Evolutionary conservation across 352 stramenopile genomes (phyloP), one percentile per base, ranked within the genome.

Genomic region (Pythium folliculosum): DNA sequence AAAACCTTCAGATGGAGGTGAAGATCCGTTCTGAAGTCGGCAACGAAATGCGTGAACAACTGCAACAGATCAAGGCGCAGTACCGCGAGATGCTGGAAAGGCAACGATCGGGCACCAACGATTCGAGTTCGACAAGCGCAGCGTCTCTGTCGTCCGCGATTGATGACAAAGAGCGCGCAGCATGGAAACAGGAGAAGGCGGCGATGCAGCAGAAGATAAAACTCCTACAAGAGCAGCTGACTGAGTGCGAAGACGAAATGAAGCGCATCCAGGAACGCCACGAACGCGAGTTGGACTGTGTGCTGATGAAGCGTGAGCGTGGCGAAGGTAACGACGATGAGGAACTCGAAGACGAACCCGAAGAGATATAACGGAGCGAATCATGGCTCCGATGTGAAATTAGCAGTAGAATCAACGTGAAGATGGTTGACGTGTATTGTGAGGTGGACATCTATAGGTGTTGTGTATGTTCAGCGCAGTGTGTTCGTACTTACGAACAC

Each of bases 221-320:
- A 4, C 73, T 87, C 59, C 63, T 92, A 13, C 84, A 88, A 59
- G 73, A 86, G 60, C 88, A 91, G 64, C 71, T 91, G 5, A 71
- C 60, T 25, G 86, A 94, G 60, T 91, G 84, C 30, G 86, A 94
- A 60, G 86, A 94, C n/a, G 86, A 94, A 70, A 94, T 94, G 48
- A 77, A 80, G 56, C 81, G 86, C 40, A 89, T 91, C 21, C 78
- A 92, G 40, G 77, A 75, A 47, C 86, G 86, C 6, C 81, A 94
- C 44, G 55, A 76, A 45, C 50, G 23, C 7, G 58, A 72, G n/a
- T 32, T 75, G 17, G 55, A 73, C 21, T 55, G 60, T 49, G 32
- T 67, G 43, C 25, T 67, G 44, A 45, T 44, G 13, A 68, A 68
- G 44, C 43, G 61, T 4, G 61, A 68, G n/a, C n/a, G 32, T 37